phyloP scores from a whole-genome alignment of 371 early-diverging fungal species.

The Mucor circinelloides region DNA sequence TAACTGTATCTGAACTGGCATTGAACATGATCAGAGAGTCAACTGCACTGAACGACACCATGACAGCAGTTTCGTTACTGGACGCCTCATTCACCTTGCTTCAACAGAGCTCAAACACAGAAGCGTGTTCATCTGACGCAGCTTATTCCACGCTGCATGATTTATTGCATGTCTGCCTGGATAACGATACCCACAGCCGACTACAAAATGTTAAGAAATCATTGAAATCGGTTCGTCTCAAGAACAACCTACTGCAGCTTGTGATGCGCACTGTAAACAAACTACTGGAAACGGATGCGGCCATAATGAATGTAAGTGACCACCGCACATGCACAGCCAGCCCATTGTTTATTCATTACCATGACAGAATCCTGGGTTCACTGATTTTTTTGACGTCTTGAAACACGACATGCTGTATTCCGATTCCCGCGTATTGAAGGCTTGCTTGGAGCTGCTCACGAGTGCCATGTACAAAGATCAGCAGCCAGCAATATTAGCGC shows the following conservation, averaged over 20 bases:
- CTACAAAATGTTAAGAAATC: not conserved
- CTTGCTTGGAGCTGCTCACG: slow-evolving; percentile 38
- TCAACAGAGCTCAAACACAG: not conserved
- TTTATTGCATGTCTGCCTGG: not conserved
- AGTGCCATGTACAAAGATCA: slow-evolving; percentile 26
- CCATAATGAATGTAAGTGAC: not conserved
- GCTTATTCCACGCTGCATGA: not conserved
- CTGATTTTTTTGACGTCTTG: slow-evolving; percentile 35
- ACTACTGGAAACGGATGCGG: not conserved
- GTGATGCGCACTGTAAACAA: not conserved
- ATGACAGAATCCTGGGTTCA: slow-evolving; percentile 3
- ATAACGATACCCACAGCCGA: not conserved
- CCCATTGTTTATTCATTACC: not conserved
- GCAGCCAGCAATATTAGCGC: slow-evolving; percentile 12
- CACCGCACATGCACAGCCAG: not conserved
- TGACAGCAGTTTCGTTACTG: not conserved
- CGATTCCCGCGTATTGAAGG: slow-evolving; percentile 53
- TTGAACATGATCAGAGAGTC: slow-evolving; percentile 1
- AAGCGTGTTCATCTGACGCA: not conserved
- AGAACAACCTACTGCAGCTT: slow-evolving; percentile 5
- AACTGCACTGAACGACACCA: not conserved
- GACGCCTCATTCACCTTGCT: not conserved
- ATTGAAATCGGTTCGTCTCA: slow-evolving; percentile 1
- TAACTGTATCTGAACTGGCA: not conserved
- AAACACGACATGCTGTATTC: slow-evolving; percentile 31